Conservation (phyloP, 2,329 filamentous ascomycete species). For the Atkinsonella texensis region DNA sequence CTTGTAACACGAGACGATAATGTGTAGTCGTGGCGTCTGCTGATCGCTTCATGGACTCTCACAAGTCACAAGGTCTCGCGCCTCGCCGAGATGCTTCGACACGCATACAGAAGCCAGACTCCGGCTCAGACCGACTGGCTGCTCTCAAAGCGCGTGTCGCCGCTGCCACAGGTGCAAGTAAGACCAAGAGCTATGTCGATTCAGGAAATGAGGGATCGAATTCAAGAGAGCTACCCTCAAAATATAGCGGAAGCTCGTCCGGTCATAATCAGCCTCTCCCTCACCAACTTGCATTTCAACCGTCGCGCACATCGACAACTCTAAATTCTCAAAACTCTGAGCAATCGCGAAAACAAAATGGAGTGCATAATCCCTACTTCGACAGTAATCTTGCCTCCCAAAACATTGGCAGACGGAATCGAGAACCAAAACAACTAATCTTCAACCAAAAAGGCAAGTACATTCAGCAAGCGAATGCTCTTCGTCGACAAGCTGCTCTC, state of each 20-base stretch:
- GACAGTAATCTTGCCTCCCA: constrained; percentile 56
- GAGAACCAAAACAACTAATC: constrained; percentile 63
- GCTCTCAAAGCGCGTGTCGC: constrained; percentile 71
- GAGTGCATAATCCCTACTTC: constrained; percentile 65
- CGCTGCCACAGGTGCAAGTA: constrained; percentile 53
- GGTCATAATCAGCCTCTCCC: neutral
- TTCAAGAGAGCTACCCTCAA: constrained; percentile 30
- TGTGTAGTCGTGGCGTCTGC: neutral
- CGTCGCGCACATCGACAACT: constrained; percentile 1
- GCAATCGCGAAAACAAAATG: constrained; percentile 1
- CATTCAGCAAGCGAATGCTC: constrained; percentile 81
- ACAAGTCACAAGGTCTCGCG: constrained; percentile 38
- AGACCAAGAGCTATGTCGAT: constrained; percentile 55
- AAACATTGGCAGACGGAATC: constrained; percentile 42
- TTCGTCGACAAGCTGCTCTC: constrained; percentile 75
- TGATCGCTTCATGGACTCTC: constrained; percentile 32
- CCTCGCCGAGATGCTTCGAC: constrained; percentile 43
- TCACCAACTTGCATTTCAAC: neutral
- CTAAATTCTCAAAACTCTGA: constrained; percentile 8
- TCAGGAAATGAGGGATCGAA: constrained; percentile 55
- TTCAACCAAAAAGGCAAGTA: constrained; percentile 98
- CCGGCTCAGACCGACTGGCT: constrained; percentile 55
- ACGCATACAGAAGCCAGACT: constrained; percentile 42
- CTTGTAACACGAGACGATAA: neutral
- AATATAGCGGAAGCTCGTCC: constrained; percentile 22